These are phyloP conservation scores for Colletotrichum tamarilloi DNA, from an alignment of 2,329 filamentous ascomycete species.

Conservation along the genomic window DNA sequence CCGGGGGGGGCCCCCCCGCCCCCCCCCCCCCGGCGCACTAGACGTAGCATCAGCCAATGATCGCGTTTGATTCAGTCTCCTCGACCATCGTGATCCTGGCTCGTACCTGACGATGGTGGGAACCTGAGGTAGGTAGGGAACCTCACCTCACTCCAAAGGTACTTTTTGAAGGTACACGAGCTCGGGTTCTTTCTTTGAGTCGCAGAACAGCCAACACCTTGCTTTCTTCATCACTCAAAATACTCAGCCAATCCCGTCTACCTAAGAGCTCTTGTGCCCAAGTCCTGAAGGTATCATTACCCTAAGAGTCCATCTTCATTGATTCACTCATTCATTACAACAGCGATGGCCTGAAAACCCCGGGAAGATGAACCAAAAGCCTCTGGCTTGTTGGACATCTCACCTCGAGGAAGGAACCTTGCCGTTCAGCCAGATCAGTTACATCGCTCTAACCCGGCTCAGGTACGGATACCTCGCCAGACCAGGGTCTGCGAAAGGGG, in stretches of 20 bases:
- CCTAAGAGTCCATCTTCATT: too few species aligned
- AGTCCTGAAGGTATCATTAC: background rate
- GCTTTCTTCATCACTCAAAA: background rate
- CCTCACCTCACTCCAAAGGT: too few species aligned
- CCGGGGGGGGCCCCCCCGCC: background rate
- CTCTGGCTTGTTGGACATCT: background rate
- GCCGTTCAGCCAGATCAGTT: background rate
- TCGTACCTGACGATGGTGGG: background rate
- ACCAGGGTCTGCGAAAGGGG: background rate
- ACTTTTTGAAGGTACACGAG: background rate
- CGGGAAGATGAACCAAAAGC: background rate
- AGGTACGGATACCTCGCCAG: background rate
- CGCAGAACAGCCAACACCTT: background rate
- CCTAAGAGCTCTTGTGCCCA: background rate
- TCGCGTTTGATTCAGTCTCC: background rate
- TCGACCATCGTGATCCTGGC: background rate
- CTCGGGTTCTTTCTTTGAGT: background rate
- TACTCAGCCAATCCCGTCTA: background rate
- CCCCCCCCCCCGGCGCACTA: background rate
- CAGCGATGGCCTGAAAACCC: too few species aligned
- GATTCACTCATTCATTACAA: too few species aligned
- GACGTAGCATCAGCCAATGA: slow-evolving; percentile 3
- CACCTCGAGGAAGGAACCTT: background rate
- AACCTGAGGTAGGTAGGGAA: background rate
- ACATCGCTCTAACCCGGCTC: background rate